phyloP scores from a whole-genome alignment of 768 basidiomycete species.

The Sutorius australiensis region DNA sequence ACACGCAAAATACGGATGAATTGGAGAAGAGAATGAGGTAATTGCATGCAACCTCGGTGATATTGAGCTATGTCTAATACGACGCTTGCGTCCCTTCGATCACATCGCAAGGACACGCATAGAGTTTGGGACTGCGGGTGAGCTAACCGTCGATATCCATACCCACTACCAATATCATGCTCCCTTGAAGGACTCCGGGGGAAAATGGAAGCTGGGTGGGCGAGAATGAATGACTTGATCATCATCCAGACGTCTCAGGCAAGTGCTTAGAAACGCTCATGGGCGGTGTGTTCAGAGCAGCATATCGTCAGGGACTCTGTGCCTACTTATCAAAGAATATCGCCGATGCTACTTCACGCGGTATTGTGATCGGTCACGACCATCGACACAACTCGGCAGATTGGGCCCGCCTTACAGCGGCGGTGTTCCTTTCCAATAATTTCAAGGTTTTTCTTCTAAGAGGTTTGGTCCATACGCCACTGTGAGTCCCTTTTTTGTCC shows the following conservation, averaged over 20 bases:
- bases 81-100: not conserved
- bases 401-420: constrained; percentile 75
- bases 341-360: constrained; percentile 49
- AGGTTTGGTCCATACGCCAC: constrained; percentile 76
- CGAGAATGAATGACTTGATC: constrained; percentile 88
- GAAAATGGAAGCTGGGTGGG: constrained; percentile 84
- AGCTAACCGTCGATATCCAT: constrained; percentile 5
- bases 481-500: constrained; percentile 41
- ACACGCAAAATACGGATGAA: constrained; percentile 28
- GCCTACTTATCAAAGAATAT: constrained; percentile 62
- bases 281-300: not conserved
- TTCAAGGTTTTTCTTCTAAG: constrained; percentile 67
- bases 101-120: constrained; percentile 54
- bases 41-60: not conserved
- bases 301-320: constrained; percentile 58
- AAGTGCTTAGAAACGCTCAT: constrained; percentile 1
- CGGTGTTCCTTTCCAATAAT: constrained; percentile 59
- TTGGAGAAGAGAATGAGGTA: constrained; percentile 43
- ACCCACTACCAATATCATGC: not conserved
- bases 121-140: constrained; percentile 86
- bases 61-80: not conserved
- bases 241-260: constrained; percentile 82
- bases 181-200: constrained; percentile 60
- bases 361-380: constrained; percentile 83
- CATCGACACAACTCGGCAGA: constrained; percentile 76